Evolutionary conservation across 768 basidiomycete species (phyloP).

Genomic region (Amanita fuliginea): DNA sequence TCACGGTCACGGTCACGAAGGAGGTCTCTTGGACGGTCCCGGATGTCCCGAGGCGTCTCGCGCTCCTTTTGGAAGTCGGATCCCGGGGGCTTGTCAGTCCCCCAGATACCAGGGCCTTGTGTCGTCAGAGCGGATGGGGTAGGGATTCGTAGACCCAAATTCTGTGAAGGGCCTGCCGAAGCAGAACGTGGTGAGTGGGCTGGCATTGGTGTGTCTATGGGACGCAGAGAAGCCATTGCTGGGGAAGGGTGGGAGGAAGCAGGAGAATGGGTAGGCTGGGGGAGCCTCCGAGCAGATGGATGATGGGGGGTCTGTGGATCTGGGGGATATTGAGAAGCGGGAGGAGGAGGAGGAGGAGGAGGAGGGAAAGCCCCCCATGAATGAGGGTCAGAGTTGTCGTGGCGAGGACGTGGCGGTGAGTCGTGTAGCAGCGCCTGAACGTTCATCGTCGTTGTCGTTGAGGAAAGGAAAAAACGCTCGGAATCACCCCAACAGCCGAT

Average conservation of each 20-base stretch:
- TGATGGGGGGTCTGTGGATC: slow-evolving; percentile 8
- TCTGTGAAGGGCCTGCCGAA: background rate
- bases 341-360: slow-evolving; percentile 4
- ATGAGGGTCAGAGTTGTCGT: slow-evolving; percentile 14
- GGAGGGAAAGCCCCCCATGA: slow-evolving; percentile 7
- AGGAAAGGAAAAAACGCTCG: slow-evolving; percentile 6
- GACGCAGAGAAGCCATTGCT: slow-evolving; percentile 21
- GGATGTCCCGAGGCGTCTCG: slow-evolving; percentile 15
- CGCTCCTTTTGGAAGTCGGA: slow-evolving; percentile 12
- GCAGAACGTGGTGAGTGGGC: background rate
- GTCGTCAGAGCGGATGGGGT: slow-evolving; percentile 8
- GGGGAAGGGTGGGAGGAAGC: slow-evolving; percentile 17
- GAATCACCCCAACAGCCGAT: slow-evolving; percentile 8
- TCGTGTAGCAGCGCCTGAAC: slow-evolving; percentile 60
- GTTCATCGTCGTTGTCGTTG: slow-evolving; percentile 46
- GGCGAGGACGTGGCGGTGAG: slow-evolving; percentile 35
- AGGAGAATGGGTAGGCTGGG: background rate
- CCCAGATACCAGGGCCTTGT: slow-evolving; percentile 8
- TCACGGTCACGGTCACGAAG: slow-evolving; percentile 6
- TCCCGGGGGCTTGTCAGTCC: slow-evolving; percentile 8
- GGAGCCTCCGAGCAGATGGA: slow-evolving; percentile 12
- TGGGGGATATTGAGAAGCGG: slow-evolving; percentile 4
- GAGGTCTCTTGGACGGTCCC: slow-evolving; percentile 7
- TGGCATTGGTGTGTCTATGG: slow-evolving; percentile 10
- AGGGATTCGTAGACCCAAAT: slow-evolving; percentile 12